Conservation (phyloP, 495 filamentous ascomycete genomes). For the Neurospora hispaniola region DNA sequence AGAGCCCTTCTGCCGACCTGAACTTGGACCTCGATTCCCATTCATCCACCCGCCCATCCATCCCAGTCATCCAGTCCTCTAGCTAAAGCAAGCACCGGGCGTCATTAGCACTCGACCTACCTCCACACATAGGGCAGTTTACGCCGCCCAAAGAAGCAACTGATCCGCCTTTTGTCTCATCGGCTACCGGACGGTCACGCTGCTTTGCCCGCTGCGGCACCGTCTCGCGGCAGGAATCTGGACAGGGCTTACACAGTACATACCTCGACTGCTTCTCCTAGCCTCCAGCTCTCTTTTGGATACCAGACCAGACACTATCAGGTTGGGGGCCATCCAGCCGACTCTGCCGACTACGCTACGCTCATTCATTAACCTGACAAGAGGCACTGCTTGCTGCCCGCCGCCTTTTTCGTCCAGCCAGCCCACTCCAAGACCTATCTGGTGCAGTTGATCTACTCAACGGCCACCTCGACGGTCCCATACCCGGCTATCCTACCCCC, state of each 20-base stretch:
- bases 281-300: background rate
- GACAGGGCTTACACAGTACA: background rate
- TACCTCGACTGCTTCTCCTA: background rate
- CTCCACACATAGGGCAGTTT: constrained; percentile 5
- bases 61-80: background rate
- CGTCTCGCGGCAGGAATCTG: background rate
- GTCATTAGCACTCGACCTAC: constrained; percentile 6
- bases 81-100: background rate
- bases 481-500: constrained; percentile 2
- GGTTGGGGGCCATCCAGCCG: background rate
- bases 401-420: background rate
- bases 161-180: background rate
- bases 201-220: constrained; percentile 1
- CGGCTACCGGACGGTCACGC: background rate
- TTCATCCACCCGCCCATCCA: background rate
- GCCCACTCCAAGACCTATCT: constrained; percentile 1
- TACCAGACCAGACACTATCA: background rate
- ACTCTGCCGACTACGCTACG: background rate
- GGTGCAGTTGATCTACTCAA: constrained; percentile 11
- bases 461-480: constrained; percentile 7
- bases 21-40: constrained; percentile 3
- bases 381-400: background rate
- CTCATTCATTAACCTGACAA: background rate
- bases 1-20: constrained; percentile 2
- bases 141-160: background rate